Percentiles rank a stretch among this genome's conserved stretches.
Evolutionary conservation across 1,139 yeast species (phyloP).

Genomic region (Diutina sp.): DNA sequence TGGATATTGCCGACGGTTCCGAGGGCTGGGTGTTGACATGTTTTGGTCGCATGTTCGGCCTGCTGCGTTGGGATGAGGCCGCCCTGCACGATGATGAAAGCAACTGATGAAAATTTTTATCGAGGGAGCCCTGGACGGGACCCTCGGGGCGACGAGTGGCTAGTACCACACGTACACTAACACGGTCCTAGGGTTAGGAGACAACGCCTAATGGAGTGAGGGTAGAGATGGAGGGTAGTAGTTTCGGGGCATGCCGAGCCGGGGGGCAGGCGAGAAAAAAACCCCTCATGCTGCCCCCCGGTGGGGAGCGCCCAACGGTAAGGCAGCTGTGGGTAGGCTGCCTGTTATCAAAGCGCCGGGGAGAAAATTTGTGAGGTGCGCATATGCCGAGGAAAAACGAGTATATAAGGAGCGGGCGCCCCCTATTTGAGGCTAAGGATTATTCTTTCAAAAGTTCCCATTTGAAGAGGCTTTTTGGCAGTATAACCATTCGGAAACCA

Average conservation of each 20-base stretch:
- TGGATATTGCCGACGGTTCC: neutral
- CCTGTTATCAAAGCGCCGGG: neutral
- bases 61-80: neutral
- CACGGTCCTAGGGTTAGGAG: no score
- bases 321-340: neutral
- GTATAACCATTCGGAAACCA: constrained; percentile 6
- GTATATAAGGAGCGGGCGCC: neutral
- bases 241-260: neutral
- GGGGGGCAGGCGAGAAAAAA: neutral
- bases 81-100: neutral
- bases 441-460: constrained; percentile 2
- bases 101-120: neutral
- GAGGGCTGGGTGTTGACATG: neutral
- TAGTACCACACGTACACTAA: no score
- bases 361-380: neutral
- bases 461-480: neutral
- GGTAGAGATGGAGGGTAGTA: neutral
- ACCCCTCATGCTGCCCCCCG: neutral
- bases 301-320: neutral
- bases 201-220: neutral
- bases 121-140: neutral
- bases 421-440: constrained; percentile 1
- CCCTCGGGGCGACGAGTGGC: neutral
- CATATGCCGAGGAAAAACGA: neutral
- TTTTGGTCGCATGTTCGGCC: neutral